Evolutionary conservation across 2,329 filamentous ascomycete genomes (phyloP).

Genomic region (Xylariomycetidae sp.): DNA sequence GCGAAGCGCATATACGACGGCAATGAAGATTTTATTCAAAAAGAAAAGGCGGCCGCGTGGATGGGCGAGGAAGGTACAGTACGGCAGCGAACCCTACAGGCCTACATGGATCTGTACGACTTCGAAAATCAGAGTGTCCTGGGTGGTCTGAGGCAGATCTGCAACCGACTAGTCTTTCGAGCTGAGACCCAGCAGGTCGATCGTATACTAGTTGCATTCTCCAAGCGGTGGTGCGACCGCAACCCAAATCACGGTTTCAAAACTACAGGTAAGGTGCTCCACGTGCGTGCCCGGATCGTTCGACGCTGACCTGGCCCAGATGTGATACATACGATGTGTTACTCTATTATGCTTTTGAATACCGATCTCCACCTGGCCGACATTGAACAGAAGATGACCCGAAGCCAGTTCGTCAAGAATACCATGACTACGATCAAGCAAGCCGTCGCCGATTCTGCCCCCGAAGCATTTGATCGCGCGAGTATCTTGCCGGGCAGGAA

Average conservation of each 20-base stretch:
- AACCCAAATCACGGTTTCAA: constrained; percentile 94
- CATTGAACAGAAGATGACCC: constrained; percentile 95
- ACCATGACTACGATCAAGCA: constrained; percentile 86
- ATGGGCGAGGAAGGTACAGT: constrained; percentile 71
- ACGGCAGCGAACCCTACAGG: constrained; percentile 55
- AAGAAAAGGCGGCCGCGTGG: constrained; percentile 79
- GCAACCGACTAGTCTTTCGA: constrained; percentile 73
- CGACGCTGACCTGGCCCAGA: constrained; percentile 49
- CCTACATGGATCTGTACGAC: constrained; percentile 91
- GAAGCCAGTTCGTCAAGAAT: constrained; percentile 91
- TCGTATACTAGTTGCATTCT: constrained; percentile 84
- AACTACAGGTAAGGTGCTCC: constrained; percentile 59
- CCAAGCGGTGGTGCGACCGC: constrained; percentile 86
- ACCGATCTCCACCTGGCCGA: constrained; percentile 94
- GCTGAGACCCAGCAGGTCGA: constrained; percentile 97
- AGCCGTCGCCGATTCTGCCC: constrained; percentile 67
- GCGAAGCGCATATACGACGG: constrained; percentile 82
- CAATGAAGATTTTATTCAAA: constrained; percentile 73
- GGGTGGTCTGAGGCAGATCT: constrained; percentile 72
- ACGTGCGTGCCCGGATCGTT: not conserved
- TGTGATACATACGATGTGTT: constrained; percentile 95
- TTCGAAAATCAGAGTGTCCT: constrained; percentile 80
- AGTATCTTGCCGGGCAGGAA: constrained; percentile 47
- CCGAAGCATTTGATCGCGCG: constrained; percentile 59
- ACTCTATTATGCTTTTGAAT: constrained; percentile 91